A percentile compares a stretch with the other conserved stretches of the same genome.
These are phyloP conservation scores for Chrysoporthe austroafricana DNA, from an alignment of 2,329 filamentous ascomycete genomes.

Conservation along the genomic window DNA sequence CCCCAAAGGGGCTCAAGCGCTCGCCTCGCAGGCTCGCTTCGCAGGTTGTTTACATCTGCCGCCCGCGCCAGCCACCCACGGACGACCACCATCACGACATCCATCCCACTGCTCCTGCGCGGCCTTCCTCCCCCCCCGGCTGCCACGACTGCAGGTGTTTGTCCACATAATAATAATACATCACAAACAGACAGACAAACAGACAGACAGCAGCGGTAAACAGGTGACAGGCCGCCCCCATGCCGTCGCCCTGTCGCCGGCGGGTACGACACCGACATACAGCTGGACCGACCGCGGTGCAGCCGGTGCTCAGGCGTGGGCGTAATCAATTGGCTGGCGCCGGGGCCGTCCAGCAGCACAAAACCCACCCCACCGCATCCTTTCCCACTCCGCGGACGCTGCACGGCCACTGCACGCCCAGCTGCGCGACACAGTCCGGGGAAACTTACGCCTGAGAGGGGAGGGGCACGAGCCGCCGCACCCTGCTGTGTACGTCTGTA, in stretches of 20 bases:
- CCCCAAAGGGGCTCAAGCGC: neutral
- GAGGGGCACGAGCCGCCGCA: neutral
- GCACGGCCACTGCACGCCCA: slow-evolving; percentile 11
- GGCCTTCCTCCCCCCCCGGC: neutral
- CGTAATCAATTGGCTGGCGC: slow-evolving; percentile 37
- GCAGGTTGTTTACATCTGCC: neutral
- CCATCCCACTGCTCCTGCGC: neutral
- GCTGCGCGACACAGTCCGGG: slow-evolving; percentile 17
- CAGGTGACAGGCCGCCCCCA: neutral
- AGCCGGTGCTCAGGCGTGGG: slow-evolving; percentile 30
- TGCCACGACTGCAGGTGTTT: no score
- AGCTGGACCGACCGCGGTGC: slow-evolving; percentile 15
- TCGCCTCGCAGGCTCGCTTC: neutral
- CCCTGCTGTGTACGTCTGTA: neutral
- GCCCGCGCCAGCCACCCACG: neutral
- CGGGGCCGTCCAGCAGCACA: slow-evolving; percentile 22
- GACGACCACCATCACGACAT: neutral
- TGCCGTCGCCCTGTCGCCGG: slow-evolving; percentile 16
- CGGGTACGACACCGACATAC: slow-evolving; percentile 30
- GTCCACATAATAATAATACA: no score
- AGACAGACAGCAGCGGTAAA: neutral
- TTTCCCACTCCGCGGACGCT: slow-evolving; percentile 2
- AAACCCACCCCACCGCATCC: slow-evolving; percentile 14
- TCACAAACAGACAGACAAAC: no score
- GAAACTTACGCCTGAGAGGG: slow-evolving; percentile 2